Conservation (phyloP, 176 grass and related monocot genomes). For the Triticum turgidum region DNA sequence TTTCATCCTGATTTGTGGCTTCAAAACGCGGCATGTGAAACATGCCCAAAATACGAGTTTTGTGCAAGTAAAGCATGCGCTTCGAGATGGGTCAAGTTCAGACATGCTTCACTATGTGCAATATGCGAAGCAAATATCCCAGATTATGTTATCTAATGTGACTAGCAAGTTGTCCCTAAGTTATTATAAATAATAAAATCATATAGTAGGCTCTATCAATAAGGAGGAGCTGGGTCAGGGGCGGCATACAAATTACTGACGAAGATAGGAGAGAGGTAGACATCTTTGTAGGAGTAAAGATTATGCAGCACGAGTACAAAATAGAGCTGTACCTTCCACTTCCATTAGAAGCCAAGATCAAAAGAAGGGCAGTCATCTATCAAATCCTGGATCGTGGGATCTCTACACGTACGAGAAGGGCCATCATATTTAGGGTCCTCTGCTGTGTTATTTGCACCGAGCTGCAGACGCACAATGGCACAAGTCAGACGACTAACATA, state of each 20-base stretch:
- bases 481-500: neutral
- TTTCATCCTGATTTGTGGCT: too few relatives aligned
- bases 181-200: too few relatives aligned
- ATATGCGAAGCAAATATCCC: neutral
- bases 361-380: constrained; percentile 51
- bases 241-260: neutral
- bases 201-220: too few relatives aligned
- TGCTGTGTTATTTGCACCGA: neutral
- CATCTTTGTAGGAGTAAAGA: neutral
- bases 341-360: constrained; percentile 48
- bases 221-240: neutral
- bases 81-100: neutral
- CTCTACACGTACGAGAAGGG: constrained; percentile 1
- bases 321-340: constrained; percentile 22
- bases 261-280: neutral
- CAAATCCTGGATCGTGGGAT: constrained; percentile 41
- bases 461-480: constrained; percentile 27
- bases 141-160: neutral
- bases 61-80: too few relatives aligned
- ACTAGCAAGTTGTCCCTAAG: too few relatives aligned
- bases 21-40: too few relatives aligned
- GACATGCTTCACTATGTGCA: neutral
- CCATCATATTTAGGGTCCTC: neutral
- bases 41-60: too few relatives aligned
- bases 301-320: neutral